Evolutionary conservation across 2,329 filamentous ascomycete species (phyloP).

Genomic region (Talaromyces verruculosus): DNA sequence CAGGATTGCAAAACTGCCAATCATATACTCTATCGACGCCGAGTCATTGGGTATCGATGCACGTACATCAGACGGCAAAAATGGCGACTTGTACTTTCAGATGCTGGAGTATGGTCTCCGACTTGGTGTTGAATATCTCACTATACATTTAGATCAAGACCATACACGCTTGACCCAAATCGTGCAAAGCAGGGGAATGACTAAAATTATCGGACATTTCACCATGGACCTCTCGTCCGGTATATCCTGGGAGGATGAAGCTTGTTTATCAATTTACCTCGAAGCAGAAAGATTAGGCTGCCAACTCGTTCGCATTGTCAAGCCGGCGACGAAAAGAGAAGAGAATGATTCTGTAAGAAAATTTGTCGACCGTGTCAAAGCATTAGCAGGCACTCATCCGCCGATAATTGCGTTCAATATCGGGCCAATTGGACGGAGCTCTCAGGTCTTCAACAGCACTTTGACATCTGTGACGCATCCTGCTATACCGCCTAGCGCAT

Average conservation of each 20-base stretch:
- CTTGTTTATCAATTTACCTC: conserved; percentile 34
- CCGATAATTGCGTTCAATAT: conserved; percentile 45
- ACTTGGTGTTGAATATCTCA: conserved; percentile 44
- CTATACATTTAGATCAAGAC: conserved; percentile 38
- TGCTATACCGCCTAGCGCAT: conserved; percentile 30
- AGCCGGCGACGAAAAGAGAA: conserved; percentile 36
- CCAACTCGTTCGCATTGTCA: conserved; percentile 42
- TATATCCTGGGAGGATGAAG: conserved; percentile 38
- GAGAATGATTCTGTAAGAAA: conserved; percentile 41
- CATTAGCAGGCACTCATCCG: conserved; percentile 32
- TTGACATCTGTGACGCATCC: conserved; percentile 45
- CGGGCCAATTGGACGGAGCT: conserved; percentile 43
- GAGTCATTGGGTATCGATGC: conserved; percentile 24
- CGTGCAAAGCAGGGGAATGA: conserved; percentile 39
- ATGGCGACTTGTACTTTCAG: conserved; percentile 32
- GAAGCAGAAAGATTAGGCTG: conserved; percentile 40
- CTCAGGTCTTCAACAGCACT: conserved; percentile 46
- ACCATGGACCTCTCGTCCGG: conserved; percentile 32
- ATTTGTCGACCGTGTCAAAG: conserved; percentile 39
- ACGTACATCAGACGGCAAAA: conserved; percentile 20
- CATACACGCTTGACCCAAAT: conserved; percentile 29
- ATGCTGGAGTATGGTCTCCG: conserved; percentile 43
- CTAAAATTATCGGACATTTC: conserved; percentile 44
- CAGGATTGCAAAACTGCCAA: conserved; percentile 56
- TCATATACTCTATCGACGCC: conserved; percentile 57